Conservation (phyloP, 805 yeast genomes). For the Candida glaebosa region DNA sequence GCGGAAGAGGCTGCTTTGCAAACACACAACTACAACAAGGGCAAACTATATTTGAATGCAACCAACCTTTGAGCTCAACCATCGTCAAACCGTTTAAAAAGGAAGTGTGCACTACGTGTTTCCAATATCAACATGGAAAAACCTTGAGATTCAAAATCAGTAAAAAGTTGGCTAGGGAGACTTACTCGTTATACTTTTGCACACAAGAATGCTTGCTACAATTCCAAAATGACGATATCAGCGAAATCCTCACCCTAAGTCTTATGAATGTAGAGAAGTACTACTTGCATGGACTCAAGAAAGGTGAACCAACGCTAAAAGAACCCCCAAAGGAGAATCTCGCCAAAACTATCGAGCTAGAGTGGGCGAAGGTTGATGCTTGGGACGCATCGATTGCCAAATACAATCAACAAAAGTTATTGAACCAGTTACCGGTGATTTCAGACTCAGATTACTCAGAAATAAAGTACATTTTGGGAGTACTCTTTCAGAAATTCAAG, state of each 20-base stretch:
- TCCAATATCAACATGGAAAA: slow-evolving; percentile 44
- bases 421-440: slow-evolving; percentile 39
- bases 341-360: slow-evolving; percentile 12
- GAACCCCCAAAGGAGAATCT: slow-evolving; percentile 16
- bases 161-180: slow-evolving; percentile 12
- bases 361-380: slow-evolving; percentile 36
- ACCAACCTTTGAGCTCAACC: slow-evolving; percentile 44
- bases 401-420: slow-evolving; percentile 34
- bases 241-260: slow-evolving; percentile 28
- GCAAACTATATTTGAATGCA: slow-evolving; percentile 37
- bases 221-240: slow-evolving; percentile 35
- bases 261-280: slow-evolving; percentile 37
- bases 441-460: slow-evolving; percentile 52
- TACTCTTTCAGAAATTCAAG: slow-evolving; percentile 28
- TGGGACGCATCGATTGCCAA: slow-evolving; percentile 35
- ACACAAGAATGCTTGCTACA: slow-evolving; percentile 40
- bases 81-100: slow-evolving; percentile 53
- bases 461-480: slow-evolving; percentile 44
- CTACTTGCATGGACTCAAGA: slow-evolving; percentile 17
- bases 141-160: slow-evolving; percentile 40
- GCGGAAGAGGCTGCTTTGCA: slow-evolving; percentile 65
- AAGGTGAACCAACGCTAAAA: slow-evolving; percentile 21
- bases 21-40: slow-evolving; percentile 33
- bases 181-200: slow-evolving; percentile 39
- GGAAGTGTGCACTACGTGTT: slow-evolving; percentile 60